Evolutionary conservation across 176 grass and related monocot species (phyloP).

Genomic region (Areca catechu): DNA sequence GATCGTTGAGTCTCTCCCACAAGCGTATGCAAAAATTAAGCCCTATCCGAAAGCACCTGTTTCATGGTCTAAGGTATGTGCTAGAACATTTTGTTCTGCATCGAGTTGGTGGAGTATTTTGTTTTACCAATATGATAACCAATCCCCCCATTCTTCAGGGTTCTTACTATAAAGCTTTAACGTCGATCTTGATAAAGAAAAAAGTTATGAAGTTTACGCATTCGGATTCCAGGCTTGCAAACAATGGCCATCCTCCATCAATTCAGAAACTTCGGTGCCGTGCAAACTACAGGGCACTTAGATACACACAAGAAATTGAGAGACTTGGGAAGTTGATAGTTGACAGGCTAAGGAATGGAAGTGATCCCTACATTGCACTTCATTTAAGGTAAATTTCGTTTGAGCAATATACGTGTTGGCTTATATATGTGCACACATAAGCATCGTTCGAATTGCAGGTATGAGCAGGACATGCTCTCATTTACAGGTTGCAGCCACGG

Average conservation of each 20-base stretch:
- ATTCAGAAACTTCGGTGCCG: constrained; percentile 59
- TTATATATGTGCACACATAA: too few species aligned
- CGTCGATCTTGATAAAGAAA: constrained; percentile 27
- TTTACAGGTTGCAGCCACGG: constrained; percentile 71
- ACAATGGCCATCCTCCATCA: constrained; percentile 49
- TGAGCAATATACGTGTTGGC: too few species aligned
- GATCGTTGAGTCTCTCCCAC: constrained; percentile 48
- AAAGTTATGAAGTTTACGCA: constrained; percentile 58
- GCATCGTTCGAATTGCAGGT: constrained; percentile 21
- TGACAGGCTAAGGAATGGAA: constrained; percentile 30
- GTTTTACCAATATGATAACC: too few species aligned
- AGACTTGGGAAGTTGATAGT: constrained; percentile 34
- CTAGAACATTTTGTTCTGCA: constrained; percentile 1
- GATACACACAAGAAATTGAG: constrained; percentile 44
- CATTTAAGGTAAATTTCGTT: constrained; percentile 42
- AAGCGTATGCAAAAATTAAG: constrained; percentile 27
- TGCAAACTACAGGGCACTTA: constrained; percentile 55
- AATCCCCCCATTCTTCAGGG: too few species aligned
- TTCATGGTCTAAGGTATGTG: constrained; percentile 52
- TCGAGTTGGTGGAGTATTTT: constrained; percentile 8
- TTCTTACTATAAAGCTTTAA: constrained; percentile 42
- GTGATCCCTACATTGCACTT: constrained; percentile 51
- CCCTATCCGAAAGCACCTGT: constrained; percentile 38
- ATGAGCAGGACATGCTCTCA: constrained; percentile 79
- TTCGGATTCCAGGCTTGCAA: constrained; percentile 57